Conservation (phyloP, 2,329 filamentous ascomycete genomes). For the Aspergillaceae sp. region DNA sequence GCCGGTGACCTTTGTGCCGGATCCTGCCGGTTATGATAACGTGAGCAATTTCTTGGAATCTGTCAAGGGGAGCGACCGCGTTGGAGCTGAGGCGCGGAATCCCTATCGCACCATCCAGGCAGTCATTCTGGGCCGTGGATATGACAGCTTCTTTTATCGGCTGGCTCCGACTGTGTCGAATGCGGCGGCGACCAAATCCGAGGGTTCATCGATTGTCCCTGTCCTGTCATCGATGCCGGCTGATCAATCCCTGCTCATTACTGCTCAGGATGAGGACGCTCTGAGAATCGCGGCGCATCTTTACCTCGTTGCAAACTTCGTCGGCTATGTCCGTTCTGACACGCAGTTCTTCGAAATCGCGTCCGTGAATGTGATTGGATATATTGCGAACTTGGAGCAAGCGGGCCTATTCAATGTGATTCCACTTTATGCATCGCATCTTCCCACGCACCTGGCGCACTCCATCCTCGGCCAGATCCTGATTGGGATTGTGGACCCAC, state of each 20-base stretch:
- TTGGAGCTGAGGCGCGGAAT: slow-evolving; percentile 33
- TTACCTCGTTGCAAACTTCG: slow-evolving; percentile 56
- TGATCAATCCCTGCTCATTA: slow-evolving; percentile 39
- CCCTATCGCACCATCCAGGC: slow-evolving; percentile 39
- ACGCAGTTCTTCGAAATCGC: slow-evolving; percentile 56
- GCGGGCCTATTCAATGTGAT: slow-evolving; percentile 68
- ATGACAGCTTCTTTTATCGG: slow-evolving; percentile 33
- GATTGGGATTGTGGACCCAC: slow-evolving; percentile 58
- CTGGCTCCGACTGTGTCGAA: slow-evolving; percentile 36
- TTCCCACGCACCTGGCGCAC: slow-evolving; percentile 57
- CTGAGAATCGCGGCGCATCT: slow-evolving; percentile 61
- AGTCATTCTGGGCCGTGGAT: slow-evolving; percentile 35
- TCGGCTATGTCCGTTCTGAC: slow-evolving; percentile 43
- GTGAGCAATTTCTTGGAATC: slow-evolving; percentile 31
- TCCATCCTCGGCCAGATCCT: slow-evolving; percentile 68
- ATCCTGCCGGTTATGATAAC: slow-evolving; percentile 41
- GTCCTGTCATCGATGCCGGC: slow-evolving; percentile 42
- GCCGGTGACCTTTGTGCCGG: slow-evolving; percentile 47
- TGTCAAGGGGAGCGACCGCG: slow-evolving; percentile 26
- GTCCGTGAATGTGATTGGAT: slow-evolving; percentile 59
- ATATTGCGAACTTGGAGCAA: slow-evolving; percentile 69
- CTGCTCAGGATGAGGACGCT: slow-evolving; percentile 46
- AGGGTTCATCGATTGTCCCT: slow-evolving; percentile 26
- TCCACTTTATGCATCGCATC: slow-evolving; percentile 77
- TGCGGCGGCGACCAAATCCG: slow-evolving; percentile 17